Evolutionary conservation across 176 grass and related monocot genomes (phyloP), one percentile per base, ranked within the genome.

Genomic region (Zoysia pacifica): DNA sequence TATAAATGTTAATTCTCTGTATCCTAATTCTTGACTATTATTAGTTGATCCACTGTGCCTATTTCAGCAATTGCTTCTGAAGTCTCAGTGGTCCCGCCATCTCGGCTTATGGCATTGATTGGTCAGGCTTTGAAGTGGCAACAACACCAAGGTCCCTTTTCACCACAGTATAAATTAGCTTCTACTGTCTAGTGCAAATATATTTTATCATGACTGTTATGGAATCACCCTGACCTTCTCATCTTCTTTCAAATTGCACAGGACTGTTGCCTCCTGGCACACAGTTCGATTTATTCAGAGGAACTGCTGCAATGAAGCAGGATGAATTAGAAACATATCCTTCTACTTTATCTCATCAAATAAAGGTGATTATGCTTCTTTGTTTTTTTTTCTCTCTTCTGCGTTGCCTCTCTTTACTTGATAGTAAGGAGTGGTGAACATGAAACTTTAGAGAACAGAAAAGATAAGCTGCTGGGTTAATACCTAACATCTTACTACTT

Each of bases 251-350:
- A 42, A 81, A 16, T 85, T 60, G 70, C 41, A 35, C 66, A 99
- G 96, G 96, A 76, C 83, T 99, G 75, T 80, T 99, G 72, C 96
- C 96, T 4, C 92, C 96, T 72, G 90, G 92, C 75, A 95, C 96
- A 73, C 96, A 99, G 78, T 99, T 99, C 75, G 96, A 99, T 93
- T 95, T 99, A 67, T 99, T 99, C 81, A 91, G 96, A 76, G 96
- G 96, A 83, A 99, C 96, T 12, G 90, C 96, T 82, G 96, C 92
- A 79, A 93, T 99, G 96, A 99, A 95, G 62, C 96, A 99, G 90
- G 96, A 93, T 69, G 96, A 99, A 86, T 93, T 95, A 83, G 96
- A 99, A 50, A 81, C 85, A 28, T 95, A 90, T 45, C 96, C 96
- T 66, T 95, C 90, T 51, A 79, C 86, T 71, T 79, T 95, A 74